Percentiles rank a stretch among this genome's conserved stretches.
These are phyloP conservation scores for Haplographium delicatum DNA, from an alignment of 495 filamentous ascomycete species.

Conservation along the genomic window DNA sequence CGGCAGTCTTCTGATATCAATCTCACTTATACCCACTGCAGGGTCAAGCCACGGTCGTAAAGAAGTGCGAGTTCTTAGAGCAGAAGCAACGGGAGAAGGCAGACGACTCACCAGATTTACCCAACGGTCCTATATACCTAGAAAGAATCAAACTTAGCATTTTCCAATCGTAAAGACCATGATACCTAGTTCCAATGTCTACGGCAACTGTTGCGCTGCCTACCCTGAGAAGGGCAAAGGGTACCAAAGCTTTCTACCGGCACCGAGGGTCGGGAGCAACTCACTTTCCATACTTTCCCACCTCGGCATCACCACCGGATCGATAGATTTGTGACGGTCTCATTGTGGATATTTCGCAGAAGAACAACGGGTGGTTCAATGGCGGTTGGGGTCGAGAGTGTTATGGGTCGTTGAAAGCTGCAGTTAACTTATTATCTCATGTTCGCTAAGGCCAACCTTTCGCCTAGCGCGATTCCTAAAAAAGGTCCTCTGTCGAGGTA, in stretches of 20 bases:
- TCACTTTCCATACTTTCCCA: conserved; percentile 68
- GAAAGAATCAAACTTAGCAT: conserved; percentile 28
- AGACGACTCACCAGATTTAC: conserved; percentile 72
- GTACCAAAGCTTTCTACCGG: too few species aligned
- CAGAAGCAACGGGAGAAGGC: too few species aligned
- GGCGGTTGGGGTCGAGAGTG: conserved; percentile 16
- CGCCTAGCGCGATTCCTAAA: too few species aligned
- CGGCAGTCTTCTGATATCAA: too few species aligned
- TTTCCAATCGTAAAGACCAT: conserved; percentile 14
- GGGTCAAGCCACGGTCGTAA: too few species aligned
- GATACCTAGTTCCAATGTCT: conserved; percentile 11
- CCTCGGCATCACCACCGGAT: conserved; percentile 46
- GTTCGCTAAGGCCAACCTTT: conserved; percentile 27
- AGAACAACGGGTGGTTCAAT: conserved; percentile 17
- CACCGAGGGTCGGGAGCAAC: too few species aligned
- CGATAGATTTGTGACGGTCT: conserved; percentile 44
- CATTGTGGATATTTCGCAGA: conserved; percentile 50
- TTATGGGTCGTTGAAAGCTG: too few species aligned
- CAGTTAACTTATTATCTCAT: conserved; percentile 10
- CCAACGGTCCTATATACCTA: conserved; percentile 85
- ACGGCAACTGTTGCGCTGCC: too few species aligned
- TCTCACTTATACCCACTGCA: too few species aligned
- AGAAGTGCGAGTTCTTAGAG: too few species aligned
- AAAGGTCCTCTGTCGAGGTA: too few species aligned
- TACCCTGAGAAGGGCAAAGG: too few species aligned